phyloP scores from a whole-genome alignment of 2,329 filamentous ascomycete species.

The Bipolaris sorokiniana region DNA sequence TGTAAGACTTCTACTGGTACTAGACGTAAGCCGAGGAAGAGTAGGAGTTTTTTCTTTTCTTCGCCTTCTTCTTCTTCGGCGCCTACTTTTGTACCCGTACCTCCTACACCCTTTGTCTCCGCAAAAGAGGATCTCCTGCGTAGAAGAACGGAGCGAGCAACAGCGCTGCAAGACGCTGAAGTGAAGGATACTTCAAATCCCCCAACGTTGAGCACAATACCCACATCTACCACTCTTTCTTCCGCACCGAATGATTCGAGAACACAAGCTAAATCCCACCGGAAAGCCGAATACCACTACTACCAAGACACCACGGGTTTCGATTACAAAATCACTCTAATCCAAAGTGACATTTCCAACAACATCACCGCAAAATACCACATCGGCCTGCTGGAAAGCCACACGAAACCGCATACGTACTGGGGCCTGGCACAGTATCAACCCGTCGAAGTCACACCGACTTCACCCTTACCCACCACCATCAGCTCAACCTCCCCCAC shows the following conservation, averaged over 20 bases:
- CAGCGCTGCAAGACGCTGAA: constrained; percentile 3
- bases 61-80: not conserved
- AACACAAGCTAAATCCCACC: constrained; percentile 44
- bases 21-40: constrained; percentile 20
- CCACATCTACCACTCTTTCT: not conserved
- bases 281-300: constrained; percentile 60
- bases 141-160: constrained; percentile 28
- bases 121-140: constrained; percentile 31
- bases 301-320: constrained; percentile 69
- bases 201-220: not conserved
- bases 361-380: constrained; percentile 63
- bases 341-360: constrained; percentile 57
- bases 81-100: not conserved
- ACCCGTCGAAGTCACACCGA: constrained; percentile 4
- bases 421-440: constrained; percentile 37
- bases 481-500: not conserved
- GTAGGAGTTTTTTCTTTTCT: constrained; percentile 35
- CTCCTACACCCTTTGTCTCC: constrained; percentile 19
- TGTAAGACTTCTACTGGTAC: constrained; percentile 21
- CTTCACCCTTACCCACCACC: not conserved
- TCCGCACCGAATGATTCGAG: not conserved
- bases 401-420: constrained; percentile 41
- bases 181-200: not conserved
- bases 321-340: constrained; percentile 67
- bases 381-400: constrained; percentile 42